Percentiles rank a stretch among this genome's conserved stretches.
Evolutionary conservation across 345 rosid species (phyloP).

Genomic region (Ceriops tagal): DNA sequence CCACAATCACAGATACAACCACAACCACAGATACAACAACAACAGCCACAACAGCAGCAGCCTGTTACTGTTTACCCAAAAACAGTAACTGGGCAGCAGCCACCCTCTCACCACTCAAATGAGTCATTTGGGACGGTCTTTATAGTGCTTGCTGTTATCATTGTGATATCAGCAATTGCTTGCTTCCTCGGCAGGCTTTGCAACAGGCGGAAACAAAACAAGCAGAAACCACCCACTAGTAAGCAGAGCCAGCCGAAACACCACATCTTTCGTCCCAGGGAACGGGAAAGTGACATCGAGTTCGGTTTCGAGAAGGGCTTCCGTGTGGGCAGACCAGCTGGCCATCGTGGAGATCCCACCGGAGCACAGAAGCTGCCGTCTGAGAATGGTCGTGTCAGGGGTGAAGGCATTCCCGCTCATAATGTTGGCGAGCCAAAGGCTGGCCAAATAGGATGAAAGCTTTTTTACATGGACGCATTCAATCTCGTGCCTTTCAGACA

Average conservation of each 20-base stretch:
- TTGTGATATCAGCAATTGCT: slow-evolving; percentile 50
- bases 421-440: slow-evolving; percentile 2
- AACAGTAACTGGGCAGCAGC: slow-evolving; percentile 34
- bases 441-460: slow-evolving; percentile 1
- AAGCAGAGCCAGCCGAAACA: slow-evolving; percentile 9
- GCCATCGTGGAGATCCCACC: slow-evolving; percentile 19
- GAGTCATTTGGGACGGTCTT: slow-evolving; percentile 73
- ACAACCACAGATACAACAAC: slow-evolving; percentile 14
- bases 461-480: too few species aligned
- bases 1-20: slow-evolving; percentile 15
- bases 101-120: slow-evolving; percentile 39
- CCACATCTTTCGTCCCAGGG: slow-evolving; percentile 9
- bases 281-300: slow-evolving; percentile 30
- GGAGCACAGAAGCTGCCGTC: slow-evolving; percentile 25
- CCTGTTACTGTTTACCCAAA: slow-evolving; percentile 53
- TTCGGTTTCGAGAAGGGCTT: slow-evolving; percentile 44
- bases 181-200: slow-evolving; percentile 59
- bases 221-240: background rate
- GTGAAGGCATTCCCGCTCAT: background rate
- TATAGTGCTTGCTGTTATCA: slow-evolving; percentile 54
- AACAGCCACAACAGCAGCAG: slow-evolving; percentile 27
- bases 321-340: slow-evolving; percentile 17
- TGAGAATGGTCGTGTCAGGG: slow-evolving; percentile 13
- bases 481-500: too few species aligned
- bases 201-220: slow-evolving; percentile 21